phyloP scores from a whole-genome alignment of 108 stramenopile species.

The Nannochloropsis salina region DNA sequence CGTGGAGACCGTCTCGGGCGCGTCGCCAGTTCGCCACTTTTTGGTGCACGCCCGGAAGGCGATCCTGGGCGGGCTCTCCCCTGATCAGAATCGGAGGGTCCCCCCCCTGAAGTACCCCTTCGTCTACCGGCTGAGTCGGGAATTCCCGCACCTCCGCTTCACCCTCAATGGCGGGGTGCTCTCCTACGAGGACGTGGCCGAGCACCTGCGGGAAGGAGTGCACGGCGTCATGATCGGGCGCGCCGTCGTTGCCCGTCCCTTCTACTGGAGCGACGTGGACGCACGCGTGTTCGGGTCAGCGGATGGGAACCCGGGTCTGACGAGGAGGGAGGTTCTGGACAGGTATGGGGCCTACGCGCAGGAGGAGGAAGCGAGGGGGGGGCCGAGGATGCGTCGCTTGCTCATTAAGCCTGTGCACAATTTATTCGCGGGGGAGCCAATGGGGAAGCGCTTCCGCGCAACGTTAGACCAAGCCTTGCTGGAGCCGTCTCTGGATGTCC shows the following conservation, averaged over 20 bases:
- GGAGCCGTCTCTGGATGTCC: neutral
- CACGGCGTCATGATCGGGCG: constrained; percentile 49
- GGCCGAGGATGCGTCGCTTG: constrained; percentile 24
- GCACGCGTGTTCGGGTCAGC: constrained; percentile 28
- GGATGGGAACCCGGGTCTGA: constrained; percentile 27
- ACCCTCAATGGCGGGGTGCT: constrained; percentile 49
- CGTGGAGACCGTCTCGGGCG: constrained; percentile 68
- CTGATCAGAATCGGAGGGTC: constrained; percentile 89
- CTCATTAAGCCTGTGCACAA: constrained; percentile 40
- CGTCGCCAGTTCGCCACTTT: constrained; percentile 81
- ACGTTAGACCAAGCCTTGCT: neutral
- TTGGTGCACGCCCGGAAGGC: constrained; percentile 92
- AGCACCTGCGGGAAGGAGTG: constrained; percentile 31
- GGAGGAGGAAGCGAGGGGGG: constrained; percentile 25
- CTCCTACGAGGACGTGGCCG: constrained; percentile 39
- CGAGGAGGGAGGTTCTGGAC: constrained; percentile 33
- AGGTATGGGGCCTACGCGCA: constrained; percentile 40
- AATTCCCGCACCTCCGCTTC: constrained; percentile 39
- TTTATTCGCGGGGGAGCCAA: constrained; percentile 42
- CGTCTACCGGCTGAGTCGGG: constrained; percentile 40
- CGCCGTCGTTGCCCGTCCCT: constrained; percentile 30
- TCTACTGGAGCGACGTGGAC: constrained; percentile 47
- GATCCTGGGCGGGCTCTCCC: constrained; percentile 77
- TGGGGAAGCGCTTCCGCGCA: constrained; percentile 36
- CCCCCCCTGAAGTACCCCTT: constrained; percentile 70